These are phyloP conservation scores for Pichia kluyveri DNA, from an alignment of 805 yeast genomes.

Conservation along the genomic window DNA sequence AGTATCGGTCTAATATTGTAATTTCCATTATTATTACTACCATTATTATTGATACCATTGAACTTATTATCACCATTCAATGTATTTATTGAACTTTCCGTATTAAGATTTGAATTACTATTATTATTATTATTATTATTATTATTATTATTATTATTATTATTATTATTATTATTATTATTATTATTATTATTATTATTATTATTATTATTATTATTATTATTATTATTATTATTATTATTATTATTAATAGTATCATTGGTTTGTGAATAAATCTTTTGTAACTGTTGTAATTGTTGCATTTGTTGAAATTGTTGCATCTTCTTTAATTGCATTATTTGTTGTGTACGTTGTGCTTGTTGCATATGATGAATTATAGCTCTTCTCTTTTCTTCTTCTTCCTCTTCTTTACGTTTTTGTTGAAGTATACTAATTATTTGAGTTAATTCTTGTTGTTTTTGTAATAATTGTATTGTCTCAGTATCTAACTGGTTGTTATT, in stretches of 20 bases:
- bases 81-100: too few species aligned
- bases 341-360: conserved; percentile 1
- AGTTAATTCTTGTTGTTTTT: conserved; percentile 5
- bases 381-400: conserved; percentile 1
- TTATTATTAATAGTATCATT: neutral
- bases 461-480: conserved; percentile 2
- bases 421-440: neutral
- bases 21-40: neutral
- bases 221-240: neutral
- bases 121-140: neutral
- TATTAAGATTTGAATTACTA: neutral
- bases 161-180: neutral
- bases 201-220: neutral
- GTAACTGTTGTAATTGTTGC: conserved; percentile 5
- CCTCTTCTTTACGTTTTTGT: conserved; percentile 3
- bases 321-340: conserved; percentile 1
- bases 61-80: neutral
- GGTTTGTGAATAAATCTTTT: neutral
- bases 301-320: neutral
- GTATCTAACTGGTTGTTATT: neutral
- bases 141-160: neutral
- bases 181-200: neutral
- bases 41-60: neutral
- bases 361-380: conserved; percentile 3
- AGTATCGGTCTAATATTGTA: neutral